Evolutionary conservation across 2,329 filamentous ascomycete genomes (phyloP).

Genomic region (Camptophora hylomeconis): DNA sequence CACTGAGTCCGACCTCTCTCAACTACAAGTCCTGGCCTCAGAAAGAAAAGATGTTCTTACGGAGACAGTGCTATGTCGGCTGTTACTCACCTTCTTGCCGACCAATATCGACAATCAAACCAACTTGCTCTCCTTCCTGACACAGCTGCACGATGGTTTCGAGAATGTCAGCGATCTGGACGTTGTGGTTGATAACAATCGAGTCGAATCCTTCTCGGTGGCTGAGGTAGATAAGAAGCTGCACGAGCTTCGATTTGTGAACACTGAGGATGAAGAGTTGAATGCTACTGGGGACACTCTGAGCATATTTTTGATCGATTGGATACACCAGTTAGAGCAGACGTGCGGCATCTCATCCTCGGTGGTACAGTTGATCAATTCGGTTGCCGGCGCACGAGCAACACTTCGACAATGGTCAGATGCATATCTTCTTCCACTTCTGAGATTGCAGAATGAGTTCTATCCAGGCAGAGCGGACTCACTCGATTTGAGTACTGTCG

Average conservation of each 20-base stretch:
- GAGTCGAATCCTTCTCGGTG: conserved; percentile 28
- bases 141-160: conserved; percentile 23
- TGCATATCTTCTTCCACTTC: conserved; percentile 43
- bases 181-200: conserved; percentile 5
- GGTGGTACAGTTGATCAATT: conserved; percentile 41
- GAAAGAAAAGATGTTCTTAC: conserved; percentile 35
- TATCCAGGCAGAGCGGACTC: conserved; percentile 37
- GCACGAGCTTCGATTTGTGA: conserved; percentile 37
- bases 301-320: conserved; percentile 46
- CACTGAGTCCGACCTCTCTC: conserved; percentile 38
- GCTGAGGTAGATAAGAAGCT: conserved; percentile 39
- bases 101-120: conserved; percentile 29
- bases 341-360: conserved; percentile 46
- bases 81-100: conserved; percentile 50
- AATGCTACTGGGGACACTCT: conserved; percentile 35
- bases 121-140: conserved; percentile 8
- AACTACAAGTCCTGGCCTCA: conserved; percentile 38
- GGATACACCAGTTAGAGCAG: conserved; percentile 45
- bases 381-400: conserved; percentile 42
- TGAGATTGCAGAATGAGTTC: conserved; percentile 50
- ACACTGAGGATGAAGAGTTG: conserved; percentile 30
- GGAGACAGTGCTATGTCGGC: conserved; percentile 41
- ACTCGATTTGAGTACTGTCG: conserved; percentile 38
- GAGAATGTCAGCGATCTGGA: conserved; percentile 5
- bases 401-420: conserved; percentile 46